Percentiles rank a stretch among this genome's conserved stretches.
phyloP scores from a whole-genome alignment of 768 basidiomycete species.

The Trametes villosa region DNA sequence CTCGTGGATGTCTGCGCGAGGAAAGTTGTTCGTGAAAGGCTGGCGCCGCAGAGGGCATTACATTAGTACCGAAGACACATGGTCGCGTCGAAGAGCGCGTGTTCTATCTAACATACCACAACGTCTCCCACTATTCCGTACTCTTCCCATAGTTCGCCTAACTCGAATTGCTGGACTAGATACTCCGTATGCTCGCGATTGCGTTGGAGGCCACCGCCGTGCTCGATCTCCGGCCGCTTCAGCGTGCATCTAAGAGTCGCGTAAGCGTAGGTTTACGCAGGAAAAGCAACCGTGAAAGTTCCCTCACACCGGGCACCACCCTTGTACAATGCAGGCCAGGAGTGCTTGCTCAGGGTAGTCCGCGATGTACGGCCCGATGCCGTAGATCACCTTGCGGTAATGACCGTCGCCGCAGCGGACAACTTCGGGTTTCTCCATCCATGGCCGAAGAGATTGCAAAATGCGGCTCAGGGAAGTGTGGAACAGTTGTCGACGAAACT shows the following conservation, averaged over 20 bases:
- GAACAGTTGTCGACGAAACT: slow-evolving; percentile 21
- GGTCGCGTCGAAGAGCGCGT: neutral
- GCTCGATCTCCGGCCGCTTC: neutral
- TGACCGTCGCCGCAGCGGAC: slow-evolving; percentile 31
- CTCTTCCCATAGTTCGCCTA: too few species aligned
- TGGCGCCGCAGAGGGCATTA: neutral
- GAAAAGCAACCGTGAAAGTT: too few species aligned
- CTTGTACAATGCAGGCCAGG: slow-evolving; percentile 26
- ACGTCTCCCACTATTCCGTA: too few species aligned
- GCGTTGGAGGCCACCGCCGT: neutral
- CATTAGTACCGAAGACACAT: neutral
- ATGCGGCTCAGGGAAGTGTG: slow-evolving; percentile 16
- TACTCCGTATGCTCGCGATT: too few species aligned
- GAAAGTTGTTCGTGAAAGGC: slow-evolving; percentile 28
- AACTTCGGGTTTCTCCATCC: slow-evolving; percentile 11
- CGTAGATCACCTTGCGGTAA: slow-evolving; percentile 33
- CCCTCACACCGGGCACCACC: slow-evolving; percentile 18
- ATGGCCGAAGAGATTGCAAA: slow-evolving; percentile 7
- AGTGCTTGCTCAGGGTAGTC: slow-evolving; percentile 39
- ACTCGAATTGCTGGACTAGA: too few species aligned
- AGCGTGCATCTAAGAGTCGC: neutral
- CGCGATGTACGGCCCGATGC: slow-evolving; percentile 36
- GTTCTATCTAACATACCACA: slow-evolving; percentile 17
- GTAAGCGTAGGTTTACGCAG: neutral
- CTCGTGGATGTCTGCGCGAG: slow-evolving; percentile 28